Conservation (phyloP, 1,139 yeast species). For the Meyerozyma smithsonii region DNA sequence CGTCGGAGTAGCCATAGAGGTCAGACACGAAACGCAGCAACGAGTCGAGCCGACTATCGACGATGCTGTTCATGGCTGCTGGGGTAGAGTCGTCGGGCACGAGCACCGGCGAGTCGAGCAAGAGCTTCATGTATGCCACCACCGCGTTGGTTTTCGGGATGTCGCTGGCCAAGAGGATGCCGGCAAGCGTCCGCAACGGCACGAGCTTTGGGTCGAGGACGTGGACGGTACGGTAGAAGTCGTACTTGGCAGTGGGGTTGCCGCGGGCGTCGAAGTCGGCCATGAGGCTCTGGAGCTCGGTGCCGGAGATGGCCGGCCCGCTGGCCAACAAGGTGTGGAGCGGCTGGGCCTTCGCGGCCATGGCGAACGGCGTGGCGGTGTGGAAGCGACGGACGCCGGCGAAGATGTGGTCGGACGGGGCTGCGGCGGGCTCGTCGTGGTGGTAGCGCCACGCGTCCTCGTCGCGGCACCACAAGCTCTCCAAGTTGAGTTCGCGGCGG, state of each 20-base stretch:
- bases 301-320: conserved; percentile 8
- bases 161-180: conserved; percentile 16
- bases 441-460: conserved; percentile 32
- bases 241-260: conserved; percentile 31
- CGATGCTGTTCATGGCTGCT: conserved; percentile 1
- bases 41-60: conserved; percentile 14
- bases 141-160: conserved; percentile 24
- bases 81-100: background rate
- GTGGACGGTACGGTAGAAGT: conserved; percentile 37
- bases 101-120: conserved; percentile 31
- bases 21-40: conserved; percentile 25
- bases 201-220: conserved; percentile 27
- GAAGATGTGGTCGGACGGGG: conserved; percentile 43
- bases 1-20: conserved; percentile 23
- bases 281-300: conserved; percentile 10
- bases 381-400: conserved; percentile 46
- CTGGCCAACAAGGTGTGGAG: conserved; percentile 6
- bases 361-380: conserved; percentile 18
- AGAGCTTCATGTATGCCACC: conserved; percentile 25
- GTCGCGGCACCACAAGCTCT: conserved; percentile 57
- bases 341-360: background rate
- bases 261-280: conserved; percentile 15
- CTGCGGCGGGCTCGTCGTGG: conserved; percentile 7
- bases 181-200: conserved; percentile 21
- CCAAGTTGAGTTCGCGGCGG: conserved; percentile 64